phyloP scores from a whole-genome alignment of 371 early-diverging fungal species.

The Apophysomyces ossiformis region DNA sequence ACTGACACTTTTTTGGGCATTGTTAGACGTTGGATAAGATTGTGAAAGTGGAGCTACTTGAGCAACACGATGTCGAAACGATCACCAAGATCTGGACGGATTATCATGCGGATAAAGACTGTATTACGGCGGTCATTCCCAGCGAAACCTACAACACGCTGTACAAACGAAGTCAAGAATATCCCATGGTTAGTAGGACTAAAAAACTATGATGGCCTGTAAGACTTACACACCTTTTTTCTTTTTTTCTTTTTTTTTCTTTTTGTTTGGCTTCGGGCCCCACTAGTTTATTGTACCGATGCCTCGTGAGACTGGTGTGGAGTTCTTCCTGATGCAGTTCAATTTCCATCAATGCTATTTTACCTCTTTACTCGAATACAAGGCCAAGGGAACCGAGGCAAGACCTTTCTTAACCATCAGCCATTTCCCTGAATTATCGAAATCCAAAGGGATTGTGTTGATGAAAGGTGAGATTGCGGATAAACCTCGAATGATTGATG shows the following conservation, averaged over 20 bases:
- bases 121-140: constrained; percentile 81
- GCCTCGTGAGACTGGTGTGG: constrained; percentile 83
- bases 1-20: background rate
- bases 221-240: too few relatives aligned
- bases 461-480: constrained; percentile 87
- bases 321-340: constrained; percentile 88
- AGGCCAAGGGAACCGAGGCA: constrained; percentile 79
- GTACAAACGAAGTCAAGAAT: constrained; percentile 63
- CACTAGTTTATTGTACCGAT: constrained; percentile 86
- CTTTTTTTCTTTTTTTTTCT: too few relatives aligned
- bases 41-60: constrained; percentile 73
- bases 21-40: constrained; percentile 77
- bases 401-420: constrained; percentile 86
- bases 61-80: constrained; percentile 64
- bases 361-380: constrained; percentile 91
- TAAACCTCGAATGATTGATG: constrained; percentile 58
- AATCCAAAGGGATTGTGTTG: constrained; percentile 82
- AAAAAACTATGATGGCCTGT: too few relatives aligned
- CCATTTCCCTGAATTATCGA: constrained; percentile 85
- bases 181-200: constrained; percentile 68
- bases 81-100: constrained; percentile 85
- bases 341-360: constrained; percentile 82
- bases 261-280: background rate
- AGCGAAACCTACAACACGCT: constrained; percentile 72
- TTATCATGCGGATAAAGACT: constrained; percentile 73